Evolutionary conservation across 352 stramenopile genomes (phyloP), one percentile per base, ranked within the genome.

Genomic region (Globisporangium echinulatum): DNA sequence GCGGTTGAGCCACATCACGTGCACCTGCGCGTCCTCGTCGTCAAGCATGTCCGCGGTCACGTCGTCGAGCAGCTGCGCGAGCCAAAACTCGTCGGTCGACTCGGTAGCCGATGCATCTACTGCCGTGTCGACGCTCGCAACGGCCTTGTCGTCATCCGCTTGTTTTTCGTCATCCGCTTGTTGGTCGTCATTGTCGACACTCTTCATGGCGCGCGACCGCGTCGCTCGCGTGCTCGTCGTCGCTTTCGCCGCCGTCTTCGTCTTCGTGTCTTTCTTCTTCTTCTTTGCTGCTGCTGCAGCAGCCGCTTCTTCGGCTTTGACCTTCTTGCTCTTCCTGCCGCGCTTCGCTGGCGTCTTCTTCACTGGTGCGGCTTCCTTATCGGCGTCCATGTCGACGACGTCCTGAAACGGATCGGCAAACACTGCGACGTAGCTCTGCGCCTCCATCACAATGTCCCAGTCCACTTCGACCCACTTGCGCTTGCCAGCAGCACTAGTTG

Each of bases 11-110:
- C 82, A 92, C 36, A 74, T 79, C 6, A 88, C 59, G 46, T 71
- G 80, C 42, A 92, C 81, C 17, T 56, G 56, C 0, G 67, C 72
- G 50, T 84, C 66, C 13, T 71, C 75, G 17, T 66, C 58, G 6
- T 71, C 66, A 13, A 90, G 58, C 83, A 92, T 92, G 54, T 82
- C 70, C 55, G 85, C 73, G 25, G 80, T 90, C 56, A 90, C 79
- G 61, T 92, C 83, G 66, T 90, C 83, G 48, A 74, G 74, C 60
- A 92, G 65, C 65, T 89, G 68, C 0, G 79, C 83, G 42, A 92
- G 59, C 77, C 77, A 92, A 51, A 89, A 92, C 59, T 69, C 60
- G 43, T 86, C 72, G 9, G 13, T 25, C 7, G 52, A 19, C 17
- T 57, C 38, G 1, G 37, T 9, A 14, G 52, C 49, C 42, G 40